Conservation (phyloP, 257 asterid genomes). For the Sherardia arvensis region DNA sequence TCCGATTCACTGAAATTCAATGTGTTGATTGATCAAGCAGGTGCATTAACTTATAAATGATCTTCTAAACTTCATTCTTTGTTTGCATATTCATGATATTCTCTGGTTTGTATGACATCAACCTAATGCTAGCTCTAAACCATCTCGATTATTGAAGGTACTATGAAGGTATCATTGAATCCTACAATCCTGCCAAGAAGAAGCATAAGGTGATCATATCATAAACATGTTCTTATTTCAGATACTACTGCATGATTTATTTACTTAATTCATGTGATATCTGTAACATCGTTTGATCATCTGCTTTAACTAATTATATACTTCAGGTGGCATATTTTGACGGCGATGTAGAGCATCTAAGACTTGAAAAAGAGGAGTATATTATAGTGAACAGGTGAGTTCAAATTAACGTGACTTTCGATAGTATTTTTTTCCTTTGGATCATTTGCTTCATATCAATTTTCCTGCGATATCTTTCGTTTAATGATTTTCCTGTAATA, state of each 20-base stretch:
- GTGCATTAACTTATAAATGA: not conserved
- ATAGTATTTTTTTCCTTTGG: no score
- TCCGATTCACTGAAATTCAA: not conserved
- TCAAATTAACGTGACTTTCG: no score
- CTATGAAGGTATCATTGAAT: slow-evolving; percentile 34
- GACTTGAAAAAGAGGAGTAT: slow-evolving; percentile 22
- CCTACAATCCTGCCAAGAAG: slow-evolving; percentile 33
- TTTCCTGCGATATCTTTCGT: no score
- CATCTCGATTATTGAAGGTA: no score
- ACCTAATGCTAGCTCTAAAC: not conserved
- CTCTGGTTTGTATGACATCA: not conserved
- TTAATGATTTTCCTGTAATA: no score
- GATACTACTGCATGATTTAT: not conserved
- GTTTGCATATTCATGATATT: not conserved
- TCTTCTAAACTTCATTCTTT: not conserved
- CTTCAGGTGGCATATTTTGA: slow-evolving; percentile 33
- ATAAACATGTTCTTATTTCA: not conserved
- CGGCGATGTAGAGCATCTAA: slow-evolving; percentile 31
- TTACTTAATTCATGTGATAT: not conserved
- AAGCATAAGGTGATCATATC: slow-evolving; percentile 33
- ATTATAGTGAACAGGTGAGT: not conserved
- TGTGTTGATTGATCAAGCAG: not conserved
- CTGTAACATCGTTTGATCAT: not conserved
- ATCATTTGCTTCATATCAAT: no score
- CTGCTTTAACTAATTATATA: not conserved